Conservation (phyloP, 305 asterid genomes). For the Euphrasia arctica region DNA sequence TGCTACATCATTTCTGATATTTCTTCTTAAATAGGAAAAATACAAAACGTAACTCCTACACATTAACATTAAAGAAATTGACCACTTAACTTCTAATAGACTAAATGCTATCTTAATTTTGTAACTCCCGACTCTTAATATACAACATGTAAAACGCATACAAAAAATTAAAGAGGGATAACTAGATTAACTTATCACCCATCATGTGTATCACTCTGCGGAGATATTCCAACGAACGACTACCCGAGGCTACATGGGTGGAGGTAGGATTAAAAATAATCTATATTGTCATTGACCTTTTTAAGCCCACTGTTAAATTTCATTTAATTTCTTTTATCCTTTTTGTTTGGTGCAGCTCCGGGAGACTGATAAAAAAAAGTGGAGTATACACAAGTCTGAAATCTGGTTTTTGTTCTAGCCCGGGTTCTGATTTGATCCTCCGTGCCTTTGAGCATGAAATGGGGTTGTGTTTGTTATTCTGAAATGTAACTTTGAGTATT, state of each 20-base stretch:
- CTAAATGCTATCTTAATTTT: too few relatives aligned
- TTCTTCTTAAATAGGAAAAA: too few relatives aligned
- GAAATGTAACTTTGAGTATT: too few relatives aligned
- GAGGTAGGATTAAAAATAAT: conserved; percentile 53
- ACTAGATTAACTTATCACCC: conserved; percentile 28
- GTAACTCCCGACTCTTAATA: too few relatives aligned
- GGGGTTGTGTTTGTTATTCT: too few relatives aligned
- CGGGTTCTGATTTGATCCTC: neutral
- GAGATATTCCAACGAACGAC: conserved; percentile 76
- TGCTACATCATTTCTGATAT: too few relatives aligned
- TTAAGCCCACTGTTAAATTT: neutral
- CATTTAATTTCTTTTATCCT: conserved; percentile 1
- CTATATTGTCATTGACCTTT: neutral
- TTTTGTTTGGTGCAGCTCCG: conserved; percentile 62
- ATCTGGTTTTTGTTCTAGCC: neutral
- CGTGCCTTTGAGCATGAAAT: neutral
- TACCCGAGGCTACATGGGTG: conserved; percentile 98
- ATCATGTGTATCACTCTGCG: conserved; percentile 90
- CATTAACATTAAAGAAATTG: too few relatives aligned
- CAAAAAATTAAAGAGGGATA: too few relatives aligned
- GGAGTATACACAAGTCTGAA: neutral
- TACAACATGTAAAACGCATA: too few relatives aligned
- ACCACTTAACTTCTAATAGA: too few relatives aligned
- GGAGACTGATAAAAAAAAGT: conserved; percentile 37
- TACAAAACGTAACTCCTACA: too few relatives aligned